Evolutionary conservation across 2,329 filamentous ascomycete genomes (phyloP).

Genomic region (Paecilomyces sp.): DNA sequence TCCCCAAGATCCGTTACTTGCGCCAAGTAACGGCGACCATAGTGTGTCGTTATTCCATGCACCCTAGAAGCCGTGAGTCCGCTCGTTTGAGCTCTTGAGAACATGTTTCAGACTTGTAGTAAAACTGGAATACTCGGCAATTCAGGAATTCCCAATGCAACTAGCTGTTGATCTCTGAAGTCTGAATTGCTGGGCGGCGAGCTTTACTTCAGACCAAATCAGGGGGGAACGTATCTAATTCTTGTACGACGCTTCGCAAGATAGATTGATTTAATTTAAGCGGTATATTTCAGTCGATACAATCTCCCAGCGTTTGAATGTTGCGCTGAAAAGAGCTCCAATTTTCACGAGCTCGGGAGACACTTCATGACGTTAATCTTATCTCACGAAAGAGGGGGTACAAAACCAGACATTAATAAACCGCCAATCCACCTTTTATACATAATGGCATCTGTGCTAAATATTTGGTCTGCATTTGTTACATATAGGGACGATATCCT

Average conservation of each 20-base stretch:
- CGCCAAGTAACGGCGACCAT: constrained; percentile 8
- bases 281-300: background rate
- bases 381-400: background rate
- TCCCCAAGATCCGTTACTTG: constrained; percentile 8
- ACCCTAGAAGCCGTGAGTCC: background rate
- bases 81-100: constrained; percentile 6
- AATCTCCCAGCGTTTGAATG: background rate
- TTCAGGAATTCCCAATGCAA: background rate
- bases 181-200: background rate
- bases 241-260: no score
- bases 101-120: constrained; percentile 8
- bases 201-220: background rate
- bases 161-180: background rate
- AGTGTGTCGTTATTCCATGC: background rate
- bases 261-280: no score
- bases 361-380: background rate
- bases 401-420: background rate
- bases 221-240: background rate
- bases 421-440: no score
- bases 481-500: no score
- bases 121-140: background rate
- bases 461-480: no score
- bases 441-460: no score
- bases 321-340: background rate
- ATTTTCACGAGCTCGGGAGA: background rate